Evolutionary conservation across 768 basidiomycete species (phyloP), one percentile per base, ranked within the genome.

Genomic region (Mycena vulgaris): DNA sequence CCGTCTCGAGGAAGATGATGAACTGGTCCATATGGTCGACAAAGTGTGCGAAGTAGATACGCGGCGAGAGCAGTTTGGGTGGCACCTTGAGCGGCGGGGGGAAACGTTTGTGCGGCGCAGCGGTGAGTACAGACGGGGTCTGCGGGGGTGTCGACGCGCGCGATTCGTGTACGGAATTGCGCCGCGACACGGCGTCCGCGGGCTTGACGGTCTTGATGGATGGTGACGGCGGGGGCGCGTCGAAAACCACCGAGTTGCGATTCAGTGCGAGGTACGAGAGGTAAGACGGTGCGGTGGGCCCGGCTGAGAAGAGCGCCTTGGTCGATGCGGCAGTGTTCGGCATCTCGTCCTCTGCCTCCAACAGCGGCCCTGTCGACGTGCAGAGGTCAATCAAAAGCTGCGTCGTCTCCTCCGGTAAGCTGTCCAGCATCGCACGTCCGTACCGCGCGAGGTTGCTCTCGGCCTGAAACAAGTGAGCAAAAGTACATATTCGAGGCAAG

Each of bases 41-140:
- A 72, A 98, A 99, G 78, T 98, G 95, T 0, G 96, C 92, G 76
- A 98, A 99, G 79, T 95, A 99, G 35, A 93, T 83, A 5, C 92
- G 84, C 0, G 97, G 96, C 0, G 95, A 96, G 0, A 95, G 93
- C 0, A 87, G 83, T 75, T 89, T 89, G 10, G 84, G 77, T 0
- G 82, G 82, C 5, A 81, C 78, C 23, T 77, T 68, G 66, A 78
- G 63, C 21, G 76, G 75, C 1, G 76, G 73, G 35, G 76, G 79
- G 8, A 37, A 10, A 59, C 63, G 55, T 69, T 52, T 66, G 45
- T 63, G 61, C 53, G 77, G 66, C 65, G 70, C 65, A 11, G 77
- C 53, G 10, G 78, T 14, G 56, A 82, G 45, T 74, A 82, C 25
- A 35, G 82, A 78, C 7, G 84, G 81, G n/a, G 83, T 69, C 7